Conservation (phyloP, 768 basidiomycete species). For the Pleurotus platypus region DNA sequence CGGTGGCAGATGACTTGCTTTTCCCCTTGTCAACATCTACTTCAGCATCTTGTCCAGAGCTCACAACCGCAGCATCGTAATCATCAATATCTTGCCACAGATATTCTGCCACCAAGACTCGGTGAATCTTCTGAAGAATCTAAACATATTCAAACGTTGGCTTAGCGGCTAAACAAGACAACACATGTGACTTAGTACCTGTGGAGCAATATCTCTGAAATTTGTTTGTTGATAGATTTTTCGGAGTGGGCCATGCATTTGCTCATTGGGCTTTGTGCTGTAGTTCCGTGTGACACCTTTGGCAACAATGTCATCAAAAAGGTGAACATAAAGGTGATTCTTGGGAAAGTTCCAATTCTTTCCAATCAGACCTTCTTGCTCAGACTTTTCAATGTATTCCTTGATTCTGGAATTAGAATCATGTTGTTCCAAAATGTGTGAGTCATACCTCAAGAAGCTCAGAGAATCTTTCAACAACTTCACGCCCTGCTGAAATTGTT, state of each 20-base stretch:
- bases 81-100: neutral
- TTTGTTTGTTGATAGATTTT: constrained; percentile 26
- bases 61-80: neutral
- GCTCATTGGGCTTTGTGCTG: constrained; percentile 28
- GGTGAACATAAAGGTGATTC: constrained; percentile 26
- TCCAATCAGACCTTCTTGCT: neutral
- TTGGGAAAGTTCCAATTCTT: constrained; percentile 33
- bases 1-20: neutral
- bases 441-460: constrained; percentile 17
- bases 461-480: constrained; percentile 15
- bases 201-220: constrained; percentile 26
- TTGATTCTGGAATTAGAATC: neutral
- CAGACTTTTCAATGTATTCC: neutral
- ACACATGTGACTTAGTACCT: constrained; percentile 17
- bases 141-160: neutral
- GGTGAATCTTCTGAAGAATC: constrained; percentile 17
- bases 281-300: constrained; percentile 29
- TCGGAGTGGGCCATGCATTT: constrained; percentile 24
- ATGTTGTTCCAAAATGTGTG: neutral
- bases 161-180: neutral
- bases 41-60: neutral
- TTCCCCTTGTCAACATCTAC: neutral
- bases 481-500: constrained; percentile 18
- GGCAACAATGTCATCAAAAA: constrained; percentile 23
- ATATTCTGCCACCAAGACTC: constrained; percentile 7